Evolutionary conservation across 2,329 filamentous ascomycete species (phyloP).

Genomic region (Atkinsonella texensis): DNA sequence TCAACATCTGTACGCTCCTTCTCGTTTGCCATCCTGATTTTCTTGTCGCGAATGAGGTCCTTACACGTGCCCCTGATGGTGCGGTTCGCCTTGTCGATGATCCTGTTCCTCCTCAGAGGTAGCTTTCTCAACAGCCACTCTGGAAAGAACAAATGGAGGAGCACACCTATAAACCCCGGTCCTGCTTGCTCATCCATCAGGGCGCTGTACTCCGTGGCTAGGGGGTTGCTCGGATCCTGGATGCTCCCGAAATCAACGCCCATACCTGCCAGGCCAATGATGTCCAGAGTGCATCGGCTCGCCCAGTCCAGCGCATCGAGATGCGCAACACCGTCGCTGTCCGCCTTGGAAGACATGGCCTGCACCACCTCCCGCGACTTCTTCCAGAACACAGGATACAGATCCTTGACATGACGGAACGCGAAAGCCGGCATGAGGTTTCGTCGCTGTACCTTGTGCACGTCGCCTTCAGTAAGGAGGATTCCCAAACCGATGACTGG

Average conservation of each 20-base stretch:
- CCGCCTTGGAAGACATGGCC: constrained; percentile 37
- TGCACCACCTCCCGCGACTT: constrained; percentile 59
- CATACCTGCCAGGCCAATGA: constrained; percentile 62
- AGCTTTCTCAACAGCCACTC: constrained; percentile 47
- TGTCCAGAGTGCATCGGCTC: constrained; percentile 59
- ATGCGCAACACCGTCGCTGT: constrained; percentile 23
- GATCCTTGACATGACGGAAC: constrained; percentile 74
- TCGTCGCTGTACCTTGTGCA: constrained; percentile 73
- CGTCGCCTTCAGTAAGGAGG: constrained; percentile 77
- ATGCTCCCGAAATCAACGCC: constrained; percentile 60
- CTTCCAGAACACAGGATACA: constrained; percentile 75
- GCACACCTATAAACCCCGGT: constrained; percentile 40
- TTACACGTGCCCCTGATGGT: constrained; percentile 55
- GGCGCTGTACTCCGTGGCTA: constrained; percentile 44
- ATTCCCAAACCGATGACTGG: constrained; percentile 59
- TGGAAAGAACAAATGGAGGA: constrained; percentile 52
- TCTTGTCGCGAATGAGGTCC: constrained; percentile 60
- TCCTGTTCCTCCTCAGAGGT: constrained; percentile 60
- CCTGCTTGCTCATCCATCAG: constrained; percentile 37
- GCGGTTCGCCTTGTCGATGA: constrained; percentile 41
- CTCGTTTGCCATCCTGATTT: constrained; percentile 31
- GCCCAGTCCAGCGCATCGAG: constrained; percentile 52
- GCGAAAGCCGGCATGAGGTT: constrained; percentile 71
- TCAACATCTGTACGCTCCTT: constrained; percentile 47
- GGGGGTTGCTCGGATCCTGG: constrained; percentile 43